Percentiles rank a stretch among this genome's conserved stretches.
Evolutionary conservation across 768 basidiomycete genomes (phyloP).

Genomic region (Tremella fuciformis): DNA sequence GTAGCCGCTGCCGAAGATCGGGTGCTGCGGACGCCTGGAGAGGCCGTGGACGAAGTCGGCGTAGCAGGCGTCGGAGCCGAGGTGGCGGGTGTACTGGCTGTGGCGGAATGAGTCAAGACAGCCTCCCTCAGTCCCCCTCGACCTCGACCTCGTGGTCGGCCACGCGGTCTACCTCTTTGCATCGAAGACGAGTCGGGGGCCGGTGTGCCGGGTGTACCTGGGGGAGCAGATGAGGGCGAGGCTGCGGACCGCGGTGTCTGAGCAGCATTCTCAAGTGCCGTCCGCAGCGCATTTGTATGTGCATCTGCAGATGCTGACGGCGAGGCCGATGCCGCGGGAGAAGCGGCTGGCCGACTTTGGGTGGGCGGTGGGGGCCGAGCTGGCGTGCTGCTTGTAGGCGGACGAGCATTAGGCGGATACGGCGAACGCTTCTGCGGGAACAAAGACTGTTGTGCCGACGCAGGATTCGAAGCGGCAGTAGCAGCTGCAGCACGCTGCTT

Average conservation of each 20-base stretch:
- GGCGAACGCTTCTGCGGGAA: too few species aligned
- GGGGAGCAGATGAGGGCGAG: background rate
- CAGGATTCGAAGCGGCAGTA: background rate
- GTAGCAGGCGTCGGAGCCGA: background rate
- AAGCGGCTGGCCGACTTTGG: too few species aligned
- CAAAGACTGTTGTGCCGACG: background rate
- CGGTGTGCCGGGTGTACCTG: background rate
- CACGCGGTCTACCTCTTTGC: slow-evolving; percentile 22
- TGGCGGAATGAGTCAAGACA: slow-evolving; percentile 14
- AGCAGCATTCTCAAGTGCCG: background rate
- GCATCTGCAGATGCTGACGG: background rate
- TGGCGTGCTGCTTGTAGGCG: too few species aligned
- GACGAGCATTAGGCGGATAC: too few species aligned
- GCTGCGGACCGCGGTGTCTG: background rate
- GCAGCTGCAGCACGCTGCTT: background rate
- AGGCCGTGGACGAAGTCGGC: slow-evolving; percentile 3
- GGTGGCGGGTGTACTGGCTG: background rate
- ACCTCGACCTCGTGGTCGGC: slow-evolving; percentile 27
- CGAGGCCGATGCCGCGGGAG: background rate
- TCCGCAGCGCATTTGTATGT: background rate
- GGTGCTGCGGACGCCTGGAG: background rate
- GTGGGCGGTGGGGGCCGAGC: too few species aligned
- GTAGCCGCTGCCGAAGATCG: background rate
- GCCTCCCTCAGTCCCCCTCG: slow-evolving; percentile 21
- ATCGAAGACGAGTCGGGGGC: background rate